Percentiles rank a stretch among this genome's conserved stretches.
These are phyloP conservation scores for Lolium perenne DNA, from an alignment of 176 grass and related monocot species.

Conservation along the genomic window DNA sequence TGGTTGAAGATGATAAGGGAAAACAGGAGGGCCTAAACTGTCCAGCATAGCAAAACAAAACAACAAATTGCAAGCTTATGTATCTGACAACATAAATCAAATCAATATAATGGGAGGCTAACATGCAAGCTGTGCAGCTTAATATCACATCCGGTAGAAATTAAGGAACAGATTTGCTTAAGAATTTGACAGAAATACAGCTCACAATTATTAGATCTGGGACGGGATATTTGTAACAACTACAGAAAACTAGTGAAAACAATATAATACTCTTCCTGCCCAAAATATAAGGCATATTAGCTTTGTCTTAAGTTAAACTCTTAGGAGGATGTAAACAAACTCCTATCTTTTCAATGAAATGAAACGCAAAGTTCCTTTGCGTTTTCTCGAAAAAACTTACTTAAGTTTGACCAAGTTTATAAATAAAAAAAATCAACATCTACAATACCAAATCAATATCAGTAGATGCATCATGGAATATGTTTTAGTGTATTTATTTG, in stretches of 20 bases:
- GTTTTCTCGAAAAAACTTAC: neutral
- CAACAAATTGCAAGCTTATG: neutral
- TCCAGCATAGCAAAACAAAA: no score
- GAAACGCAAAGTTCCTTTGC: no score
- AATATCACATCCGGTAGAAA: neutral
- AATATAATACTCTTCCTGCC: no score
- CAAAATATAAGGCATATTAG: neutral
- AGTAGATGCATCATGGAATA: neutral
- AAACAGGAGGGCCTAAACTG: no score
- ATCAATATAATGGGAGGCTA: neutral
- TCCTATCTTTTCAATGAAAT: no score
- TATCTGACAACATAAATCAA: neutral
- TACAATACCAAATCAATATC: neutral
- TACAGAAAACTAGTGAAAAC: constrained; percentile 5
- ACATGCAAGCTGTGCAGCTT: neutral
- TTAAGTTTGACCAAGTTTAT: neutral
- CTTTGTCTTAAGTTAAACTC: neutral
- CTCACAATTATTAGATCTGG: neutral
- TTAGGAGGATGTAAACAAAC: no score
- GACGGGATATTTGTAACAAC: neutral
- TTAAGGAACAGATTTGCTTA: constrained; percentile 21
- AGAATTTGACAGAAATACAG: constrained; percentile 10
- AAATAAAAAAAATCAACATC: neutral
- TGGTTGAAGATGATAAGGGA: no score
- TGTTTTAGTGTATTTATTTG: neutral